Evolutionary conservation across 305 asterid species (phyloP).

Genomic region (Fraxinus platypoda): DNA sequence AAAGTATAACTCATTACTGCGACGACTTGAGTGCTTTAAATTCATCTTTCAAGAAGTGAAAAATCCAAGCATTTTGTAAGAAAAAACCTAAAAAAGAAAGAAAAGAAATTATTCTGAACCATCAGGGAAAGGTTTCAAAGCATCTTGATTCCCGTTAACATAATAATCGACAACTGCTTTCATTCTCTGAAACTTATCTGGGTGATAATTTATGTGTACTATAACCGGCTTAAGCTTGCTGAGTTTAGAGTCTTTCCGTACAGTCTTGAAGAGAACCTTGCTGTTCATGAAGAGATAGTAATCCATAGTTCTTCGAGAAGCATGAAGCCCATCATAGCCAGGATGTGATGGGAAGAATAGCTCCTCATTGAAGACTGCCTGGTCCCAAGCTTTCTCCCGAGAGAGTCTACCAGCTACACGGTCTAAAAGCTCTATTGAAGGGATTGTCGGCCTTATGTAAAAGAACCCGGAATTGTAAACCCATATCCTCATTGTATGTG

Average conservation of each 20-base stretch:
- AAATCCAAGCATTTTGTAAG: neutral
- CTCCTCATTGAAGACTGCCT: conserved; percentile 57
- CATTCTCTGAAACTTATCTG: conserved; percentile 54
- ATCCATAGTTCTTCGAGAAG: conserved; percentile 60
- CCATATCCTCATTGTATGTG: conserved; percentile 8
- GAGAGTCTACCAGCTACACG: conserved; percentile 46
- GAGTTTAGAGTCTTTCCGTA: conserved; percentile 34
- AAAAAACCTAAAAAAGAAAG: neutral
- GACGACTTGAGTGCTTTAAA: neutral
- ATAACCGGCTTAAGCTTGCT: conserved; percentile 49
- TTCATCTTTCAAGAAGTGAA: neutral
- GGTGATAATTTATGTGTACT: conserved; percentile 55
- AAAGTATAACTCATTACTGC: neutral
- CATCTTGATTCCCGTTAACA: conserved; percentile 45
- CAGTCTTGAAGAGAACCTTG: conserved; percentile 53
- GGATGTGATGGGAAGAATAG: conserved; percentile 59
- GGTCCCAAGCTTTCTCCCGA: conserved; percentile 52
- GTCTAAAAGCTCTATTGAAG: conserved; percentile 60
- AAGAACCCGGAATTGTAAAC: neutral
- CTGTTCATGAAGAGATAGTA: conserved; percentile 54
- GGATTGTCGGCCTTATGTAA: conserved; percentile 37
- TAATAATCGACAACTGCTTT: conserved; percentile 57
- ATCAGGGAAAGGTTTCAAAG: conserved; percentile 45
- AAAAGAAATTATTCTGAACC: conserved; percentile 35
- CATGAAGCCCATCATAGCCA: conserved; percentile 59